Evolutionary conservation across 2,329 filamentous ascomycete genomes (phyloP), one percentile per base, ranked within the genome.

Genomic region (Sporothrix mexicana): DNA sequence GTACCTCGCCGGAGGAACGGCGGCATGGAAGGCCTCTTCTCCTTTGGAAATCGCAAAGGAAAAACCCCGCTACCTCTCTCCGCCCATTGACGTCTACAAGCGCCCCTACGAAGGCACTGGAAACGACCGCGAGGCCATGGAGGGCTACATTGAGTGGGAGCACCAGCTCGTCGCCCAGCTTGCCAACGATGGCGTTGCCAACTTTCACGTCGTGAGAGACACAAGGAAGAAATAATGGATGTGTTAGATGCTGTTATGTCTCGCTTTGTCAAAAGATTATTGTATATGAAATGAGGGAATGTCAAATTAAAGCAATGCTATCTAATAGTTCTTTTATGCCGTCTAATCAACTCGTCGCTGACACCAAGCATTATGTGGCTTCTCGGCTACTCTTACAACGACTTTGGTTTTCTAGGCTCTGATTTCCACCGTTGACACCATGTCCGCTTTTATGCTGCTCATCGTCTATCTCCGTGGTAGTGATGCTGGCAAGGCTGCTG

Each of bases 131-230:
- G 67, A 23, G 20, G 72, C 72, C 10, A 73, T 73, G 72, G 57
- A 73, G 67, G 72, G 30, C 9, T 73, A 73, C 69, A 73, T 73
- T 15, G 30, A 64, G 23, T 73, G 72, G 72, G 72, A 73, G 49
- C 72, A 73, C 30, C 67, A 73, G 49, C 72, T 73, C 17, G 59
- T 73, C 20, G 72, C 72, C 20, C 72, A 73, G 59, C 45, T 73
- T 2, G 72, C 72, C n/a, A 73, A 73, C 67, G 72, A 73, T 13
- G 67, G 72, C 5, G 49, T 73, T 1, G 59, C 71, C 10, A 13
- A 41, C 20, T 73, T 73, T 25, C 72, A 70, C 12, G 72, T 73
- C n/a, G 67, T 73, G n/a, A 25, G 69, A 1, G 66, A 69, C 15
- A 15, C 9, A 3, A 10, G 8, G 12, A 45, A 64, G 25, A 10